These are phyloP conservation scores for Phlegmacium glaucopus DNA, from an alignment of 768 basidiomycete genomes.

Conservation along the genomic window DNA sequence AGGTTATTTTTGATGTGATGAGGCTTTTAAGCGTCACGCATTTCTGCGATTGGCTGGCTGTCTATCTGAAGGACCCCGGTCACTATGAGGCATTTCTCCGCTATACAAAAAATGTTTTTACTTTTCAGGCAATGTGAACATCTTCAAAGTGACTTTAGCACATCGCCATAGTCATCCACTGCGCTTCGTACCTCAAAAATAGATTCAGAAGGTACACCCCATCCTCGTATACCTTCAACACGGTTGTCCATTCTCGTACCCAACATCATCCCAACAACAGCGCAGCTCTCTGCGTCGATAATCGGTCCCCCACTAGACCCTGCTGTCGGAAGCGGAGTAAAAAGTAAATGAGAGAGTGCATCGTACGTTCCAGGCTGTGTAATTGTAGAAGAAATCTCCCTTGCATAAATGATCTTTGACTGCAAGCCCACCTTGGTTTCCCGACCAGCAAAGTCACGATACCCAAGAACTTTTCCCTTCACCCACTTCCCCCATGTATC, in stretches of 20 bases:
- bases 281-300: conserved; percentile 55
- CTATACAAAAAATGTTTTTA: no score
- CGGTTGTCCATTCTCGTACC: conserved; percentile 57
- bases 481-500: conserved; percentile 55
- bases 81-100: conserved; percentile 29
- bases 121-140: no score
- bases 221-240: conserved; percentile 49
- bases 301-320: conserved; percentile 74
- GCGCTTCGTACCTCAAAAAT: background rate
- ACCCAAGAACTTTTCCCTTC: conserved; percentile 48
- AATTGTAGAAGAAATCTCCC: background rate
- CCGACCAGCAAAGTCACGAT: conserved; percentile 56
- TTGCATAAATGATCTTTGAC: background rate
- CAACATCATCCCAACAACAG: conserved; percentile 62
- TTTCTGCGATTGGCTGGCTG: conserved; percentile 43
- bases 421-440: conserved; percentile 44
- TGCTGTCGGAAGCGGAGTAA: conserved; percentile 50
- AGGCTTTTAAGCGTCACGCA: conserved; percentile 44
- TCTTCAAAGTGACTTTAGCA: no score
- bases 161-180: no score
- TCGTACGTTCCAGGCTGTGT: conserved; percentile 67
- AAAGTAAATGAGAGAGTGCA: conserved; percentile 52
- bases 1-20: conserved; percentile 30
- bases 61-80: conserved; percentile 23
- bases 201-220: background rate